These are phyloP conservation scores for Withania somnifera DNA, from an alignment of 305 asterid species.

Conservation along the genomic window DNA sequence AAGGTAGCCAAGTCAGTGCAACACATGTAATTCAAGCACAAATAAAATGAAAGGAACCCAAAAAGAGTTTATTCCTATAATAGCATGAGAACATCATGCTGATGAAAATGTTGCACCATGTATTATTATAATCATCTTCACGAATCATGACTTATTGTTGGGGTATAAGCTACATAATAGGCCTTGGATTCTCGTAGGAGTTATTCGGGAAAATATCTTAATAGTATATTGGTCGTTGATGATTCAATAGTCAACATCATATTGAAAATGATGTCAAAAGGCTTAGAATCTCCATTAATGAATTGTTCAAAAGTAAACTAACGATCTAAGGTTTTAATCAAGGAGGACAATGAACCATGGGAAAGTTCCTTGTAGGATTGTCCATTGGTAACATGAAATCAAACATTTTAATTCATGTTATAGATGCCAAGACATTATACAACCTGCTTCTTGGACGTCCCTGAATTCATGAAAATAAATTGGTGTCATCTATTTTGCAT, in stretches of 20 bases:
- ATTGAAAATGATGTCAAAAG: background rate
- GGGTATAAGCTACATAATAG: background rate
- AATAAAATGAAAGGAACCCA: too few species aligned
- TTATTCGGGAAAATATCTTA: too few species aligned
- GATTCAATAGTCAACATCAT: background rate
- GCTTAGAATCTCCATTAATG: background rate
- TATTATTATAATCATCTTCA: background rate
- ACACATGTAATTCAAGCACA: background rate
- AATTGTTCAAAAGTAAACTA: background rate
- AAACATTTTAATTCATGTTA: background rate
- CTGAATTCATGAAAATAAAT: background rate
- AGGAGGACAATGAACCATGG: background rate
- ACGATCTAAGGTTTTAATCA: too few species aligned
- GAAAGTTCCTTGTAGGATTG: background rate
- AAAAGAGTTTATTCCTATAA: rapidly evolving
- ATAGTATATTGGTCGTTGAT: background rate
- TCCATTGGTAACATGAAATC: background rate
- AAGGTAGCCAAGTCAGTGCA: background rate
- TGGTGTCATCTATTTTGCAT: background rate
- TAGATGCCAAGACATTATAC: background rate
- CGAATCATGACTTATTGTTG: background rate
- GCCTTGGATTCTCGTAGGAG: background rate
- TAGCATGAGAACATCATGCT: background rate
- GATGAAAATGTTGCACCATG: background rate
- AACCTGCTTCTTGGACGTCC: background rate